Conservation (phyloP, 176 grass and related monocot genomes). For the Phoenix roebelenii region DNA sequence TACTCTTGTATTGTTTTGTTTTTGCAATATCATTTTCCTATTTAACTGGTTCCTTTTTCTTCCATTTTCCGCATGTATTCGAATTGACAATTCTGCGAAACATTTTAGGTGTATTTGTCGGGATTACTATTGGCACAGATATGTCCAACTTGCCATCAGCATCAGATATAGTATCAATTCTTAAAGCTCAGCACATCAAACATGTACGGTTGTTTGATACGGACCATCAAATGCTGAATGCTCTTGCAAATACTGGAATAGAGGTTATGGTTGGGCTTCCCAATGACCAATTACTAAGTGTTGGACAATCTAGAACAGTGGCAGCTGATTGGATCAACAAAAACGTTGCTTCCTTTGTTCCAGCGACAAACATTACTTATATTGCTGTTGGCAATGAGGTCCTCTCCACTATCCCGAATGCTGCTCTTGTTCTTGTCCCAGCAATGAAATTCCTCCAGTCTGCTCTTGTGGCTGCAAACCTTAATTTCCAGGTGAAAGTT, state of each 20-base stretch:
- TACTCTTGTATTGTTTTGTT: too few species aligned
- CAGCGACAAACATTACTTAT: slow-evolving; percentile 84
- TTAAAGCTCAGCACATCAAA: slow-evolving; percentile 61
- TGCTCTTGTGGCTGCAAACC: slow-evolving; percentile 79
- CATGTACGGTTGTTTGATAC: slow-evolving; percentile 75
- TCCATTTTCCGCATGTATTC: slow-evolving; percentile 8
- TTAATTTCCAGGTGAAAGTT: slow-evolving; percentile 83
- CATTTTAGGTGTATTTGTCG: slow-evolving; percentile 75
- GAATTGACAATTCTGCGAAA: not conserved
- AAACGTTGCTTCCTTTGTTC: slow-evolving; percentile 70
- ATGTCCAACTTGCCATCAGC: slow-evolving; percentile 49
- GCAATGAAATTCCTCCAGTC: slow-evolving; percentile 83
- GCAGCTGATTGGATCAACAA: slow-evolving; percentile 92
- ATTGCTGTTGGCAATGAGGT: slow-evolving; percentile 90
- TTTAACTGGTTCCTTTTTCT: not conserved
- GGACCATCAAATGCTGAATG: slow-evolving; percentile 76
- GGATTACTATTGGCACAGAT: slow-evolving; percentile 64
- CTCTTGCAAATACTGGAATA: slow-evolving; percentile 80
- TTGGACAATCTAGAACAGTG: slow-evolving; percentile 68
- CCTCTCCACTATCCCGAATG: slow-evolving; percentile 63
- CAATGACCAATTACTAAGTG: slow-evolving; percentile 70
- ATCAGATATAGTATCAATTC: slow-evolving; percentile 68
- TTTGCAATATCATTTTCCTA: not conserved
- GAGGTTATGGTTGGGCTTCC: slow-evolving; percentile 79
- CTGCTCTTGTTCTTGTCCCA: slow-evolving; percentile 76